Conservation (phyloP, 768 basidiomycete species). For the Calocybe indica region DNA sequence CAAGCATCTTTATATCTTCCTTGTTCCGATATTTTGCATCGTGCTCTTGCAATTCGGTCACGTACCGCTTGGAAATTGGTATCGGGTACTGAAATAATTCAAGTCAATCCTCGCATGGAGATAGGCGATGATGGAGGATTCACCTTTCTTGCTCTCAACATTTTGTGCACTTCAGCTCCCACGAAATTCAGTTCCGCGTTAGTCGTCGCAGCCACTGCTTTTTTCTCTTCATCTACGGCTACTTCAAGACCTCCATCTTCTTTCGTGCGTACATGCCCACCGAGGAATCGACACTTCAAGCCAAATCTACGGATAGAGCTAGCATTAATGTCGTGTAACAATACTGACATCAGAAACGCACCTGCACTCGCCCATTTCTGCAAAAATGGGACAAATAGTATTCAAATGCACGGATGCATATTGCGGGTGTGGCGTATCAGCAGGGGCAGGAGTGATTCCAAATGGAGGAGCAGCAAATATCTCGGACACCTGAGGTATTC, state of each 20-base stretch:
- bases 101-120: not conserved
- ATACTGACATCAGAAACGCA: conserved; percentile 12
- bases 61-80: conserved; percentile 59
- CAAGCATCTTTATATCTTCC: conserved; percentile 13
- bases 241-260: conserved; percentile 41
- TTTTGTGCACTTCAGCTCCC: conserved; percentile 48
- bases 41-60: conserved; percentile 39
- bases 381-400: conserved; percentile 61
- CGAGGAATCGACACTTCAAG: conserved; percentile 88
- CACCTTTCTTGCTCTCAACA: conserved; percentile 67
- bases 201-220: conserved; percentile 37
- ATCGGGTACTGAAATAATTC: conserved; percentile 46
- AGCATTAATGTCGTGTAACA: not conserved
- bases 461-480: conserved; percentile 49
- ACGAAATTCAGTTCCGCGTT: conserved; percentile 69
- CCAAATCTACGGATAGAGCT: conserved; percentile 44
- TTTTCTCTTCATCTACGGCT: conserved; percentile 53
- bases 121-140: conserved; percentile 4
- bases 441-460: conserved; percentile 23
- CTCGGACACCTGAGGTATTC: conserved; percentile 40
- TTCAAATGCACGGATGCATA: conserved; percentile 38
- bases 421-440: conserved; percentile 20
- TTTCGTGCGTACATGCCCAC: conserved; percentile 54
- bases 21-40: conserved; percentile 19
- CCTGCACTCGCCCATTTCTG: conserved; percentile 69